phyloP scores from a whole-genome alignment of 129 eudicot species.

The Chrysanthemum seticuspe region DNA sequence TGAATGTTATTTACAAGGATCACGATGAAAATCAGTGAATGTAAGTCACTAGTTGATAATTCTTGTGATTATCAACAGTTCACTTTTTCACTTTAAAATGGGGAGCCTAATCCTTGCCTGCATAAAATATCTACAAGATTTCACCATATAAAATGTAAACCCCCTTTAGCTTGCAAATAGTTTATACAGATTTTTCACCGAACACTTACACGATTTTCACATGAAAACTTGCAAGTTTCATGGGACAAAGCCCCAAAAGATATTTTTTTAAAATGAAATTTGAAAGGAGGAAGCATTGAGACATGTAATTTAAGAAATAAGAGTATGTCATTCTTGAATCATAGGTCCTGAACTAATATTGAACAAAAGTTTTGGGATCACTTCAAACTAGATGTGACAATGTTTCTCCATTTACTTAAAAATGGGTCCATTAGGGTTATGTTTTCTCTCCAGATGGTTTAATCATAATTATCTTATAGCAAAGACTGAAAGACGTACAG shows the following conservation, averaged over 20 bases:
- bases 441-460: not conserved
- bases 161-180: not conserved
- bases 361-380: not conserved
- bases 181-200: not conserved
- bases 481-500: not conserved
- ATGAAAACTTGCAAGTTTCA: constrained; percentile 14
- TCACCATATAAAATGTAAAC: not conserved
- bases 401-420: not conserved
- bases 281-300: not conserved
- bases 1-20: not conserved
- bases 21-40: not conserved
- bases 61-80: not conserved
- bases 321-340: not conserved
- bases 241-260: not conserved
- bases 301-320: not conserved
- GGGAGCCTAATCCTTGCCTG: not conserved
- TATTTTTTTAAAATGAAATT: not conserved
- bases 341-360: not conserved
- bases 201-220: not conserved
- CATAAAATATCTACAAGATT: not conserved
- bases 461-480: not conserved
- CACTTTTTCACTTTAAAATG: not conserved
- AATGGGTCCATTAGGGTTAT: not conserved
- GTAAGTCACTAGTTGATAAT: not conserved
- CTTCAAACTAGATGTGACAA: not conserved